phyloP scores from a whole-genome alignment of 257 asterid genomes.

The Craterostigma plantagineum region DNA sequence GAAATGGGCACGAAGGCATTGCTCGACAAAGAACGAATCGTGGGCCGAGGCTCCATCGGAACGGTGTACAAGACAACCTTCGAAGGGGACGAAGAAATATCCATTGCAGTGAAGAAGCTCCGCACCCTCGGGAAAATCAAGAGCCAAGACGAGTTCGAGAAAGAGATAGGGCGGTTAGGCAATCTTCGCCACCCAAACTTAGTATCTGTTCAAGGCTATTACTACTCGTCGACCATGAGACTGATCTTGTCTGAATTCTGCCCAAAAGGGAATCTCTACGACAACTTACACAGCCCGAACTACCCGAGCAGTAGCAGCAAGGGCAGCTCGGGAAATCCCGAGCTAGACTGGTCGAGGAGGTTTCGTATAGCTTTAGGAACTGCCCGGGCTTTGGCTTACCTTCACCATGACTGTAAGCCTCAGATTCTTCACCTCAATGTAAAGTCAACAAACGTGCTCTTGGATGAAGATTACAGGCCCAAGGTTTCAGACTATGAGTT shows the following conservation, averaged over 20 bases:
- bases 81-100: slow-evolving; percentile 57
- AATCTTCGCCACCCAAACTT: slow-evolving; percentile 51
- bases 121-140: slow-evolving; percentile 65
- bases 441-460: slow-evolving; percentile 65
- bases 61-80: slow-evolving; percentile 64
- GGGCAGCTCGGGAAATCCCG: slow-evolving; percentile 46
- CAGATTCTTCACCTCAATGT: slow-evolving; percentile 64
- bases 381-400: slow-evolving; percentile 62
- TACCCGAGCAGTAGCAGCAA: slow-evolving; percentile 49
- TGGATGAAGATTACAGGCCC: slow-evolving; percentile 33
- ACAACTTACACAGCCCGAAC: slow-evolving; percentile 48
- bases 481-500: slow-evolving; percentile 70
- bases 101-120: slow-evolving; percentile 77
- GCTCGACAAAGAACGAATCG: slow-evolving; percentile 68
- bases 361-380: slow-evolving; percentile 63
- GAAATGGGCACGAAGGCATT: slow-evolving; percentile 84
- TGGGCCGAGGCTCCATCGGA: slow-evolving; percentile 90
- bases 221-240: slow-evolving; percentile 86
- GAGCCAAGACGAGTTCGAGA: slow-evolving; percentile 82
- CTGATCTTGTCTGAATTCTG: slow-evolving; percentile 52
- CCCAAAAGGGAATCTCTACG: slow-evolving; percentile 55
- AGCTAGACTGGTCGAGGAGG: slow-evolving; percentile 60
- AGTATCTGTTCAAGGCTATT: slow-evolving; percentile 66
- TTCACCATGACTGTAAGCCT: slow-evolving; percentile 95
- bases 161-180: slow-evolving; percentile 62